phyloP scores from a whole-genome alignment of 2,329 filamentous ascomycete species.

The Curvularia sp. region DNA sequence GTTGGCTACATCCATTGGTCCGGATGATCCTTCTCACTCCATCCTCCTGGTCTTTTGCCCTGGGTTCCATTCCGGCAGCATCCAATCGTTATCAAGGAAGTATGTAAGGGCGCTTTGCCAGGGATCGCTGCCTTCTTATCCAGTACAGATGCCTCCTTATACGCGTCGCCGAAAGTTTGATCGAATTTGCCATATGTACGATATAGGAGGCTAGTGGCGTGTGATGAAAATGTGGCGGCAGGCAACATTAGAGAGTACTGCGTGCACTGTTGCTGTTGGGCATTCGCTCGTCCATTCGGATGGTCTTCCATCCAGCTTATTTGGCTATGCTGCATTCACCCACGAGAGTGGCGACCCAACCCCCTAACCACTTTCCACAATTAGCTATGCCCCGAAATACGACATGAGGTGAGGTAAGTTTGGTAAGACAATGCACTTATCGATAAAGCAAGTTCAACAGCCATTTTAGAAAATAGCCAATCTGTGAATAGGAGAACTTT shows the following conservation, averaged over 20 bases:
- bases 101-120: too few relatives aligned
- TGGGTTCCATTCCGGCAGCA: background rate
- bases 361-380: background rate
- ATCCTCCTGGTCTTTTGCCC: background rate
- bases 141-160: too few relatives aligned
- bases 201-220: background rate
- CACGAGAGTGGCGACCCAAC: too few relatives aligned
- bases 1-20: background rate
- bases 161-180: too few relatives aligned
- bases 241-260: background rate
- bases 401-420: too few relatives aligned
- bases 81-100: background rate
- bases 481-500: background rate
- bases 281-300: background rate
- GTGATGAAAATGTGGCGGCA: background rate
- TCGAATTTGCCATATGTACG: background rate
- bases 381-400: background rate
- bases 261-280: background rate
- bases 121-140: background rate
- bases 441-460: too few relatives aligned
- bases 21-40: too few relatives aligned
- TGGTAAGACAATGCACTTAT: too few relatives aligned
- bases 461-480: too few relatives aligned
- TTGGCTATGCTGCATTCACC: too few relatives aligned
- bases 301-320: background rate